These are phyloP conservation scores for Gentiana macrophylla DNA, from an alignment of 257 asterid species.

Conservation along the genomic window DNA sequence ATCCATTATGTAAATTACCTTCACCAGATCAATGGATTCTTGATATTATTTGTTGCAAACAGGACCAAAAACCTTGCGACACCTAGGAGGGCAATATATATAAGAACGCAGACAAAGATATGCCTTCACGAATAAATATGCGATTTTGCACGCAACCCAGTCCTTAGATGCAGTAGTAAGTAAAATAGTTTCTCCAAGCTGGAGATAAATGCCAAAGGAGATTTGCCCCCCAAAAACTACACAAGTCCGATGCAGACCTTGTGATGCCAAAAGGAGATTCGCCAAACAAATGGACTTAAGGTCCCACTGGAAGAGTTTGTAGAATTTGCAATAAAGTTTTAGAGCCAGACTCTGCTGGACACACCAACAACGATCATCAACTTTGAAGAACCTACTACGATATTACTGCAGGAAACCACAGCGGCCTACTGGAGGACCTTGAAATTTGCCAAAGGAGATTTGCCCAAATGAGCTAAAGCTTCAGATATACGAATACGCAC, in stretches of 20 bases:
- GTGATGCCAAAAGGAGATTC: slow-evolving; percentile 66
- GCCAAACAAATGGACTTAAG: slow-evolving; percentile 28
- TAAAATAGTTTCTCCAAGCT: slow-evolving; percentile 35
- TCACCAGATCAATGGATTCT: neutral
- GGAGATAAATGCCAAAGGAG: slow-evolving; percentile 93
- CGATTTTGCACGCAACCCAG: slow-evolving; percentile 8
- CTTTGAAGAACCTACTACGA: slow-evolving; percentile 13
- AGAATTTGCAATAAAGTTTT: slow-evolving; percentile 7
- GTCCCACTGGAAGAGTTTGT: slow-evolving; percentile 16
- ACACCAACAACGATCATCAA: slow-evolving; percentile 9
- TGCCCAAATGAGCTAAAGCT: slow-evolving; percentile 28
- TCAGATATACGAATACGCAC: slow-evolving; percentile 10
- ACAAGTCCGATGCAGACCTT: slow-evolving; percentile 34
- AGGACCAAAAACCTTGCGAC: slow-evolving; percentile 8
- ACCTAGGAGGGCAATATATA: neutral
- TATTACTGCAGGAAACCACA: slow-evolving; percentile 5
- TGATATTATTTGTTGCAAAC: slow-evolving; percentile 7
- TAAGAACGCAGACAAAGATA: too few species aligned
- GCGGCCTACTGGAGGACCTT: slow-evolving; percentile 21
- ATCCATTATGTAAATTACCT: slow-evolving; percentile 37
- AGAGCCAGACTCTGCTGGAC: slow-evolving; percentile 8
- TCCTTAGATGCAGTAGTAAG: slow-evolving; percentile 15
- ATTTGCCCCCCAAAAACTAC: slow-evolving; percentile 47
- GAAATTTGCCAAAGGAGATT: slow-evolving; percentile 59
- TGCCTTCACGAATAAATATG: neutral